A percentile compares a stretch with the other conserved stretches of the same genome.
These are phyloP conservation scores for Arabidopsis hybrid DNA, from an alignment of 441 rosid genomes.

Conservation along the genomic window DNA sequence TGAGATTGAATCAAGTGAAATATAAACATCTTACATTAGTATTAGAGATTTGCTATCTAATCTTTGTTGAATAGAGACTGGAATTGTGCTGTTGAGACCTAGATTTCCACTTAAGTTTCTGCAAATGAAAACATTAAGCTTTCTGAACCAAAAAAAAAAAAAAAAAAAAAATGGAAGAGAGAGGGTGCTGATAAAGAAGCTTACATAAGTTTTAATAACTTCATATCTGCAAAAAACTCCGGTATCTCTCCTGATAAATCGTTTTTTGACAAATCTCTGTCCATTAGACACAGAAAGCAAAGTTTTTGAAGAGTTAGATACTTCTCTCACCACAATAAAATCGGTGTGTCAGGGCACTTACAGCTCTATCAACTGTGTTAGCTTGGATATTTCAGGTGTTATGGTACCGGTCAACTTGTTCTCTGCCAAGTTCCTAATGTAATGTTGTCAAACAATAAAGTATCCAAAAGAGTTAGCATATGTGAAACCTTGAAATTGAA, in stretches of 20 bases:
- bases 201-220: constrained; percentile 46
- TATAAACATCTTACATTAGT: too few relatives aligned
- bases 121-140: background rate
- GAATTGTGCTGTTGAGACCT: constrained; percentile 39
- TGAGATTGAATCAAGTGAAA: too few relatives aligned
- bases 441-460: background rate
- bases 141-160: too few relatives aligned
- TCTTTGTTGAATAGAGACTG: constrained; percentile 35
- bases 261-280: constrained; percentile 53
- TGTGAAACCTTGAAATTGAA: background rate
- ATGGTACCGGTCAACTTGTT: constrained; percentile 44
- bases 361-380: constrained; percentile 38
- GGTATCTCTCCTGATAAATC: constrained; percentile 53
- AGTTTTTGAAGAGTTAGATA: background rate
- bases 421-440: constrained; percentile 40
- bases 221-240: constrained; percentile 41
- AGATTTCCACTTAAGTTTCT: constrained; percentile 54
- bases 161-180: background rate
- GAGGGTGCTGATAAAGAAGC: constrained; percentile 12
- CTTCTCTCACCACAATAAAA: background rate
- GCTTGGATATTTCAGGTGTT: constrained; percentile 34
- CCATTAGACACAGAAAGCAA: background rate
- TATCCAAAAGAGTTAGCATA: background rate
- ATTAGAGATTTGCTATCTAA: too few relatives aligned
- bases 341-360: constrained; percentile 1